Evolutionary conservation across 108 stramenopile genomes (phyloP).

Genomic region (Pseudonitzschia pungens): DNA sequence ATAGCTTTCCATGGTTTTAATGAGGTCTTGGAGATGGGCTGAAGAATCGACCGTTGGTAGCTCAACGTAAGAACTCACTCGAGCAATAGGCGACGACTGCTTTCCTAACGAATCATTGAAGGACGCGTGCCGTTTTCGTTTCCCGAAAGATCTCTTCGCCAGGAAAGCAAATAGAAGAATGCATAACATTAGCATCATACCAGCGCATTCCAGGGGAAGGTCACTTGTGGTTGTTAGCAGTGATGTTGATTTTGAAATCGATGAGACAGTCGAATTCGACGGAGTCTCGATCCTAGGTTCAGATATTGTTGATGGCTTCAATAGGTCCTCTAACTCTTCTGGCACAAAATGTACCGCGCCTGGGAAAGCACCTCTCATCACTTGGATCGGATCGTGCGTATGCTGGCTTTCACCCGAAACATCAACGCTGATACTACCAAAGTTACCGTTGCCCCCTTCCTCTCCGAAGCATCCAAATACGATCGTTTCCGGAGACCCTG

Average conservation of each 20-base stretch:
- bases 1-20: background rate
- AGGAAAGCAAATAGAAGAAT: background rate
- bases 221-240: background rate
- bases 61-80: background rate
- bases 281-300: too few relatives aligned
- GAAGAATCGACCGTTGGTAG: constrained; percentile 1
- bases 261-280: background rate
- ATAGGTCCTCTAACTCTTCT: background rate
- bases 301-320: background rate
- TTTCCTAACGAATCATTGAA: background rate
- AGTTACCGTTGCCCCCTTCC: constrained; percentile 21
- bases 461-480: constrained; percentile 28
- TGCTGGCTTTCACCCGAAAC: background rate
- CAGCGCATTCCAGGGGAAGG: background rate
- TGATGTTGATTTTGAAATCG: background rate
- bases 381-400: background rate
- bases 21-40: background rate
- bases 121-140: background rate
- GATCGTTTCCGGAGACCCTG: constrained; percentile 6
- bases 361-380: constrained; percentile 15
- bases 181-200: background rate
- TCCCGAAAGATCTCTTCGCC: background rate
- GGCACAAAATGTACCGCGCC: constrained; percentile 7
- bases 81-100: background rate
- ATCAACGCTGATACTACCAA: constrained; percentile 2